Base-by-base conservation (phyloP, 208 protist species). In the Herpetomonas tarakana region DNA sequence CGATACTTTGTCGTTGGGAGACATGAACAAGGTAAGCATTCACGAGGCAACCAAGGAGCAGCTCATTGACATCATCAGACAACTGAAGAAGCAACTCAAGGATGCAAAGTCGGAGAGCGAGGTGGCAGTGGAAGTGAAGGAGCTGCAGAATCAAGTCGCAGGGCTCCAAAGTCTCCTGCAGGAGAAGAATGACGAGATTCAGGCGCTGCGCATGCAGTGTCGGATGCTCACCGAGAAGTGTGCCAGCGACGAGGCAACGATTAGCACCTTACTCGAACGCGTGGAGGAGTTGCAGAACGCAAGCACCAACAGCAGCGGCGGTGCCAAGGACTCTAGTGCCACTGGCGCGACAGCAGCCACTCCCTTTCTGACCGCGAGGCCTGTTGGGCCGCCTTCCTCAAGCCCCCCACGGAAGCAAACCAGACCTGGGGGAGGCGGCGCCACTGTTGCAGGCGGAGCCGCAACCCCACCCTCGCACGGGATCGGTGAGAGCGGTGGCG, bases 241-340 rank as follows among this genome's bases (percentile, higher is more conserved):
- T 22, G 83, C 75, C 0, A 78, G 58, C 22, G 79, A 91, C 41
- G 88, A 94, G 54, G 83, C 90, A 55, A 91, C 88, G 9, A 91
- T 91, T 29, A 73, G 70, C 11, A 68, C 68, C 3, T 66, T 94
- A 2, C 78, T 94, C 22, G 72, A 74, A 25, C 78, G 85, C 41
- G 44, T 91, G 44, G 87, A 91, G 60, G 77, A 73, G 41, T 73
- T 73, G 44, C 61, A 66, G 11, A 50, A 27, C 30, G 35, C 35
- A 41, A 6, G 35, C 35, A 41, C 35, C 14, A 14, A 41, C 6
- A 14, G 6, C 35, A 14, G 35, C 6, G 6, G 14, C 6, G 35
- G 14, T 41, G 35, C 6, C 35, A 14, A 41, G 35, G 35, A 6
- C 35, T 41, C n/a, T n/a, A n/a, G n/a, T n/a, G n/a, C n/a, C n/a